phyloP scores from a whole-genome alignment of 2,329 filamentous ascomycete species.

The Colletotrichum sp. region DNA sequence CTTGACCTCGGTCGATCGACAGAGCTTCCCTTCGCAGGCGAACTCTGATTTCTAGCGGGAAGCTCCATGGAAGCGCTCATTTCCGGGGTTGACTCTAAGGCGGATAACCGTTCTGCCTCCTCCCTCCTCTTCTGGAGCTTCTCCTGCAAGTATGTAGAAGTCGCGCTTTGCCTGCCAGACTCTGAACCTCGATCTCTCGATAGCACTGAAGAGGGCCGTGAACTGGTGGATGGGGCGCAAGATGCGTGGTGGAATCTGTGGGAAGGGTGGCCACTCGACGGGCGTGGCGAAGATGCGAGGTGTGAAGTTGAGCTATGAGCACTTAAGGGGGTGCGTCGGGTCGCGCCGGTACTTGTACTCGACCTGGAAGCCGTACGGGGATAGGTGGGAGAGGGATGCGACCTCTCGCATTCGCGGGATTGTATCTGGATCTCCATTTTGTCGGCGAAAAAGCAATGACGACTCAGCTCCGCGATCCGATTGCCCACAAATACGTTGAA shows the following conservation, averaged over 20 bases:
- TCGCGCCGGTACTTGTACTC: slow-evolving; percentile 33
- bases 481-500: background rate
- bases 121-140: slow-evolving; percentile 55
- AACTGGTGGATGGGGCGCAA: slow-evolving; percentile 37
- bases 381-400: slow-evolving; percentile 25
- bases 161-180: slow-evolving; percentile 40
- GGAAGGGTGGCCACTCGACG: slow-evolving; percentile 36
- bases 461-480: background rate
- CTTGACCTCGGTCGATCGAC: slow-evolving; percentile 49
- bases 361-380: slow-evolving; percentile 52
- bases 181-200: slow-evolving; percentile 49
- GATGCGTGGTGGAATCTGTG: slow-evolving; percentile 47
- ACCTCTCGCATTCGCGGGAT: slow-evolving; percentile 15
- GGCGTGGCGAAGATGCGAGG: slow-evolving; percentile 39
- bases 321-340: slow-evolving; percentile 40
- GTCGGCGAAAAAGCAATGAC: background rate
- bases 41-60: slow-evolving; percentile 37
- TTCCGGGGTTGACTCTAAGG: slow-evolving; percentile 41
- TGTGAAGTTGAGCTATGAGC: slow-evolving; percentile 48
- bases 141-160: slow-evolving; percentile 61
- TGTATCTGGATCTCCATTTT: slow-evolving; percentile 13
- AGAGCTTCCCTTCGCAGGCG: slow-evolving; percentile 41
- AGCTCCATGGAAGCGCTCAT: slow-evolving; percentile 44
- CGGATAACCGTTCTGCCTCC: slow-evolving; percentile 49
- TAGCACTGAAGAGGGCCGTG: slow-evolving; percentile 44